A percentile compares a stretch with the other conserved stretches of the same genome.
phyloP scores from a whole-genome alignment of 2,329 filamentous ascomycete genomes.

The Calonectria pseudoturangicola region DNA sequence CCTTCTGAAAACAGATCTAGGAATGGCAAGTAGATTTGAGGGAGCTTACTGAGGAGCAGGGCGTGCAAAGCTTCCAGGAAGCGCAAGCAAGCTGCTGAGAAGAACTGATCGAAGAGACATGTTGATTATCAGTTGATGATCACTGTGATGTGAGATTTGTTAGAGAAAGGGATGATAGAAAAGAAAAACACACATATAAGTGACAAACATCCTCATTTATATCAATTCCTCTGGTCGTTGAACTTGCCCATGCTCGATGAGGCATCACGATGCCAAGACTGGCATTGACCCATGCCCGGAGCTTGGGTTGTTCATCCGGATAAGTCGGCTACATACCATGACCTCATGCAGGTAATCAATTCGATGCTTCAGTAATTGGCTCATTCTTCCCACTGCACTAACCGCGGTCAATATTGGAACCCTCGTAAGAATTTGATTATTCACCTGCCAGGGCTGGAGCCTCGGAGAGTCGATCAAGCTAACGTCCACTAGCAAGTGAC shows the following conservation, averaged over 20 bases:
- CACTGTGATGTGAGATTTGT: not conserved
- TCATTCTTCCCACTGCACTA: not conserved
- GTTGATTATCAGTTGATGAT: not conserved
- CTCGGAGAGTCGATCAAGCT: not conserved
- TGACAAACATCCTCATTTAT: not conserved
- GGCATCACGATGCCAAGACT: not conserved
- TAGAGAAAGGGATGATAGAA: no score
- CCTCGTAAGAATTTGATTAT: not conserved
- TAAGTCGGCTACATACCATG: conserved; percentile 12
- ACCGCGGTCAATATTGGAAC: not conserved
- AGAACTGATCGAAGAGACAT: conserved; percentile 25
- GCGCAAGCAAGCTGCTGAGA: conserved; percentile 20
- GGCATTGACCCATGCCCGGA: not conserved
- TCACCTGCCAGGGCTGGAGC: not conserved
- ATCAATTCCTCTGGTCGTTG: not conserved
- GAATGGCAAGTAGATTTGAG: not conserved
- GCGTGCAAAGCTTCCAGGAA: conserved; percentile 13
- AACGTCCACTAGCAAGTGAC: not conserved
- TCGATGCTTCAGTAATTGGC: conserved; percentile 7
- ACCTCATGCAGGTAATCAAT: conserved; percentile 28
- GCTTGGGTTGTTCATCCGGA: conserved; percentile 3
- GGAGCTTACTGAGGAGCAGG: conserved; percentile 27
- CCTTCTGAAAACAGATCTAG: no score
- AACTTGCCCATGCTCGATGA: not conserved
- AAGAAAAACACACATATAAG: no score